Evolutionary conservation across 2,329 filamentous ascomycete species (phyloP).

Genomic region (Ophiocordyceps camponoti-saundersi): DNA sequence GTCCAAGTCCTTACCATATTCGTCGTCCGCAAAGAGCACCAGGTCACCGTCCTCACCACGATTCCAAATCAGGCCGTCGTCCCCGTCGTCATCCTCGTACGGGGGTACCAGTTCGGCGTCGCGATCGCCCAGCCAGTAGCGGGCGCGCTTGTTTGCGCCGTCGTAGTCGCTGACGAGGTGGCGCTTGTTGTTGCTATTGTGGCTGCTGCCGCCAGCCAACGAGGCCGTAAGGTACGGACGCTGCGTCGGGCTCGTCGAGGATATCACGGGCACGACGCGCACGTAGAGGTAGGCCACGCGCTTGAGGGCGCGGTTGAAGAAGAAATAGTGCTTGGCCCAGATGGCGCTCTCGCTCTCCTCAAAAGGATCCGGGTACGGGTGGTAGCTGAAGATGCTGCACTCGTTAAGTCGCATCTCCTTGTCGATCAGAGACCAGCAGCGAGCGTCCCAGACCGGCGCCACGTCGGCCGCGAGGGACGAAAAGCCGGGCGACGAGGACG

Average conservation of each 20-base stretch:
- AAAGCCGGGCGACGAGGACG: constrained; percentile 24
- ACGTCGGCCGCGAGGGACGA: constrained; percentile 24
- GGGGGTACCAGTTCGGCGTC: constrained; percentile 29
- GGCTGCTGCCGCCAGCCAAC: background rate
- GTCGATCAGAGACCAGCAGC: constrained; percentile 85
- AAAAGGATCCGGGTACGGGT: constrained; percentile 78
- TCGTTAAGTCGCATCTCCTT: constrained; percentile 86
- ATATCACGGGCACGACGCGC: constrained; percentile 68
- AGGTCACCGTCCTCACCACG: constrained; percentile 40
- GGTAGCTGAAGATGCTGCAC: constrained; percentile 80
- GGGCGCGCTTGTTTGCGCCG: constrained; percentile 50
- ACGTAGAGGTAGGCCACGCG: constrained; percentile 89
- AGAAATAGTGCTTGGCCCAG: constrained; percentile 93
- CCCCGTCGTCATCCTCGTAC: constrained; percentile 28
- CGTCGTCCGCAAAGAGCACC: constrained; percentile 33
- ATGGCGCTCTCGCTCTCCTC: constrained; percentile 85
- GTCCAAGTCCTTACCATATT: constrained; percentile 16
- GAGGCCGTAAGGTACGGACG: constrained; percentile 10
- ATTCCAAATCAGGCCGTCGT: constrained; percentile 38
- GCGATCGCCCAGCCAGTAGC: constrained; percentile 71
- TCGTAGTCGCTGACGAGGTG: constrained; percentile 11
- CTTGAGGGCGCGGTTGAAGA: constrained; percentile 87
- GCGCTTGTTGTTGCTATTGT: constrained; percentile 11
- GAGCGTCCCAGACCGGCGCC: constrained; percentile 61
- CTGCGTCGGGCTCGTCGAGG: constrained; percentile 37